These are phyloP conservation scores for Blastocystis sp. DNA, from an alignment of 352 stramenopile genomes.

Conservation along the genomic window DNA sequence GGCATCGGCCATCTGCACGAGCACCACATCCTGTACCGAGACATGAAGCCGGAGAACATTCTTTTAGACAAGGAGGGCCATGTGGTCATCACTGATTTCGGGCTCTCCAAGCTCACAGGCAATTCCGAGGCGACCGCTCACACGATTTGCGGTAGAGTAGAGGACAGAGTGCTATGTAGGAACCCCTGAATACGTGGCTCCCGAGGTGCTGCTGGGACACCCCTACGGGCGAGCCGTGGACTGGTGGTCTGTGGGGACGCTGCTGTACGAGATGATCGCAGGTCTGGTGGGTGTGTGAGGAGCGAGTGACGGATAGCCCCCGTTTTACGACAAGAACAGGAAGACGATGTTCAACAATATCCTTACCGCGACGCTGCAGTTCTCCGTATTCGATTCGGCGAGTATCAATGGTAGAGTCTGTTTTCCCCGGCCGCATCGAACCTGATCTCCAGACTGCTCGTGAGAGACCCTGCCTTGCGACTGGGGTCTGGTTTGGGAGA, in stretches of 20 bases:
- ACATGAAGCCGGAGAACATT: slow-evolving; percentile 91
- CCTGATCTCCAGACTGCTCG: slow-evolving; percentile 34
- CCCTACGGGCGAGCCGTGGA: slow-evolving; percentile 70
- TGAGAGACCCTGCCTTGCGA: slow-evolving; percentile 2
- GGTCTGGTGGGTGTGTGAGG: slow-evolving; percentile 67
- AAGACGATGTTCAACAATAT: slow-evolving; percentile 91
- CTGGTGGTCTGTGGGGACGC: slow-evolving; percentile 82
- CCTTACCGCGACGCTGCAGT: slow-evolving; percentile 63
- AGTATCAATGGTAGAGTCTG: neutral
- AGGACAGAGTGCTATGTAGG: slow-evolving; percentile 79
- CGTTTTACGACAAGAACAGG: slow-evolving; percentile 87
- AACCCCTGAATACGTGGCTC: slow-evolving; percentile 80
- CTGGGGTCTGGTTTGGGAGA: neutral
- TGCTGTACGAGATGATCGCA: slow-evolving; percentile 89
- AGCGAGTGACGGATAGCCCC: slow-evolving; percentile 70
- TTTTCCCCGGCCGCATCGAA: slow-evolving; percentile 4
- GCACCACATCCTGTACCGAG: slow-evolving; percentile 85
- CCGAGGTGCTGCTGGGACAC: slow-evolving; percentile 74
- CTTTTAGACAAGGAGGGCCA: slow-evolving; percentile 82
- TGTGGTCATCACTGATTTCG: slow-evolving; percentile 85
- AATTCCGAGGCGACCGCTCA: slow-evolving; percentile 76
- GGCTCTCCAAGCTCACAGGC: slow-evolving; percentile 82
- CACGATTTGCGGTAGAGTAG: slow-evolving; percentile 71
- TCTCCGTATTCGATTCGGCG: neutral
- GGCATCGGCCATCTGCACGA: slow-evolving; percentile 86